Evolutionary conservation across 306 rosid genomes (phyloP), one percentile per base, ranked within the genome.

Genomic region (Rubus parviflorus): DNA sequence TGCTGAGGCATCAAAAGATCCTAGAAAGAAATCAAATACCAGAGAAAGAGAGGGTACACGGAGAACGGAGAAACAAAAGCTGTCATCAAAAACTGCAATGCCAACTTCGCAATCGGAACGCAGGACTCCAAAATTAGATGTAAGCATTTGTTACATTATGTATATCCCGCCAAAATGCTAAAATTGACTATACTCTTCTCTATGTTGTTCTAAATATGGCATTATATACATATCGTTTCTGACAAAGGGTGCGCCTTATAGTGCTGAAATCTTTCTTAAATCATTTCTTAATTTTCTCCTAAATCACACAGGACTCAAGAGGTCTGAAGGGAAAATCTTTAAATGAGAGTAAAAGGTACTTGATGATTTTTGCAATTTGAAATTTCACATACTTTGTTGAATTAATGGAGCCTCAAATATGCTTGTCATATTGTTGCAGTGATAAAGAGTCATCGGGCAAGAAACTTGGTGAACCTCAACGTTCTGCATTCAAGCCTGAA

Each of bases 301-400:
- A 9, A 30, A 30, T 12, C 75, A 23, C 78, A 67, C 87, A 90
- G 97, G 92, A 84, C 72, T 86, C 87, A 66, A 82, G 43, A 83
- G 71, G 45, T 64, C 49, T 6, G 63, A 81, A 82, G 70, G 79
- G 71, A 62, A 90, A 85, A 54, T 71, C 67, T 53, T 51, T 47
- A 67, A 56, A 58, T 46, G 87, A 79, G n/a, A 82, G 38, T 65
- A 86, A 48, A 83, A 86, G 96, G 97, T 92, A 83, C 35, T 20
- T 68, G 5, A 23, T 70, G 37, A 60, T 77, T 77, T 83, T 84
- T 64, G 45, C 6, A 77, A 51, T 67, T 56, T 20, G 58, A 41
- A 73, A 74, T 16, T 46, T 66, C 53, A 37, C 35, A 41, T 83
- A 38, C 60, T 53, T 75, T 67, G 80, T 64, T 35, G 68, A 49